phyloP scores from a whole-genome alignment of 2,329 filamentous ascomycete genomes.

The Cercospora brassicicola region DNA sequence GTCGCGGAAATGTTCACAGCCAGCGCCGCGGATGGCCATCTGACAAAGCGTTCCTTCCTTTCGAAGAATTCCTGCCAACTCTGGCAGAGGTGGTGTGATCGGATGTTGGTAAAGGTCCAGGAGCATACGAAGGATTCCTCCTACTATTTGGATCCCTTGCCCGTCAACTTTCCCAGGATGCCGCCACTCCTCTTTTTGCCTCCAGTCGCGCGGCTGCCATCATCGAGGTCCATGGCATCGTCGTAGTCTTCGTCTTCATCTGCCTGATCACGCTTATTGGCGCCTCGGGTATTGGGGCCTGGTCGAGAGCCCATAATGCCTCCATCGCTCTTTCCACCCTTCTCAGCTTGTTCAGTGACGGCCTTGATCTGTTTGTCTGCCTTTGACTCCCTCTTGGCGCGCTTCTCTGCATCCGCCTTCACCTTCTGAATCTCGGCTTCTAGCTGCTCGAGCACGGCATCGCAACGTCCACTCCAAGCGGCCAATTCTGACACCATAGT shows the following conservation, averaged over 20 bases:
- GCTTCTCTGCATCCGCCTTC: constrained; percentile 48
- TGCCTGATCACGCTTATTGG: constrained; percentile 25
- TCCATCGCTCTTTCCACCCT: constrained; percentile 15
- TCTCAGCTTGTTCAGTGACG: constrained; percentile 31
- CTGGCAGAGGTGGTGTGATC: neutral
- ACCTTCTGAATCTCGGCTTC: constrained; percentile 72
- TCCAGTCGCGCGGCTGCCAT: constrained; percentile 6
- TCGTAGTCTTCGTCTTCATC: constrained; percentile 34
- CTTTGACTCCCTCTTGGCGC: constrained; percentile 47
- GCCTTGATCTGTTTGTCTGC: constrained; percentile 43
- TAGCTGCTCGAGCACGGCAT: constrained; percentile 68
- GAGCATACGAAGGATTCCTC: neutral
- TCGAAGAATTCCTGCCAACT: neutral
- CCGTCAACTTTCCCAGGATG: constrained; percentile 5
- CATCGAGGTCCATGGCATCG: constrained; percentile 41
- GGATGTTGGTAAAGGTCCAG: neutral
- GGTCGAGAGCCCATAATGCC: constrained; percentile 9
- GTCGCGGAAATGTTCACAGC: neutral
- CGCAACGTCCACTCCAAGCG: constrained; percentile 78
- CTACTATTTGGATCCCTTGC: constrained; percentile 14
- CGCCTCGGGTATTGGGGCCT: constrained; percentile 20
- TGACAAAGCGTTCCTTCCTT: neutral
- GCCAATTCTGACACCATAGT: constrained; percentile 67
- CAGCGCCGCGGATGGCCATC: neutral
- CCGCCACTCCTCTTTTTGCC: constrained; percentile 25